phyloP scores from a whole-genome alignment of 1,284 basidiomycete species.

The Cutaneotrichosporon dermatis region DNA sequence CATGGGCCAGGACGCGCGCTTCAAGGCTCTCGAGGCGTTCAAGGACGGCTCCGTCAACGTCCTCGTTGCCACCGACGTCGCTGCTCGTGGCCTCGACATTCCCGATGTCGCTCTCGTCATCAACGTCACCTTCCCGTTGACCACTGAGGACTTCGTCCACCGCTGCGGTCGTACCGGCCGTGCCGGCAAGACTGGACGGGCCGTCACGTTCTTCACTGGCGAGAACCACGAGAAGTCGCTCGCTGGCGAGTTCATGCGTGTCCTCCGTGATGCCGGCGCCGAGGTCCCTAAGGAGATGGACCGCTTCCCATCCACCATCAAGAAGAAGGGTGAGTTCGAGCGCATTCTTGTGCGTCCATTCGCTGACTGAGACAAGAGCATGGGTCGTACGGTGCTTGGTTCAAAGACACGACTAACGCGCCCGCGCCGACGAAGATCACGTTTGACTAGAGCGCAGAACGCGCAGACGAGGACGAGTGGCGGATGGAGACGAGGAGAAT shows the following conservation, averaged over 20 bases:
- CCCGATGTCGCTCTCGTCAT: slow-evolving; percentile 88
- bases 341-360: no score
- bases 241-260: slow-evolving; percentile 88
- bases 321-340: slow-evolving; percentile 68
- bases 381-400: slow-evolving; percentile 62
- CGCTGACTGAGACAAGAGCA: slow-evolving; percentile 25
- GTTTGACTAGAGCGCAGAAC: slow-evolving; percentile 54
- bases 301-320: slow-evolving; percentile 93
- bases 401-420: slow-evolving; percentile 67
- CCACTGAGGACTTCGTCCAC: slow-evolving; percentile 86
- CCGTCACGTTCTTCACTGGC: slow-evolving; percentile 95
- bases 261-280: slow-evolving; percentile 81
- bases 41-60: slow-evolving; percentile 77
- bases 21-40: slow-evolving; percentile 84
- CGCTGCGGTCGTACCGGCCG: slow-evolving; percentile 95
- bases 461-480: no score
- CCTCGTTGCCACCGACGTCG: slow-evolving; percentile 95
- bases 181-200: slow-evolving; percentile 84
- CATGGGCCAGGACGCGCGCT: slow-evolving; percentile 78
- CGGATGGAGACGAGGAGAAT: not conserved
- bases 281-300: slow-evolving; percentile 66
- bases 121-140: slow-evolving; percentile 97
- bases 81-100: slow-evolving; percentile 93
- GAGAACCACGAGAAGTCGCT: slow-evolving; percentile 78
- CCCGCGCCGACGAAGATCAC: slow-evolving; percentile 83